Conservation (phyloP, 192 early-diverging fungal species). For the Coemansia biformis region DNA sequence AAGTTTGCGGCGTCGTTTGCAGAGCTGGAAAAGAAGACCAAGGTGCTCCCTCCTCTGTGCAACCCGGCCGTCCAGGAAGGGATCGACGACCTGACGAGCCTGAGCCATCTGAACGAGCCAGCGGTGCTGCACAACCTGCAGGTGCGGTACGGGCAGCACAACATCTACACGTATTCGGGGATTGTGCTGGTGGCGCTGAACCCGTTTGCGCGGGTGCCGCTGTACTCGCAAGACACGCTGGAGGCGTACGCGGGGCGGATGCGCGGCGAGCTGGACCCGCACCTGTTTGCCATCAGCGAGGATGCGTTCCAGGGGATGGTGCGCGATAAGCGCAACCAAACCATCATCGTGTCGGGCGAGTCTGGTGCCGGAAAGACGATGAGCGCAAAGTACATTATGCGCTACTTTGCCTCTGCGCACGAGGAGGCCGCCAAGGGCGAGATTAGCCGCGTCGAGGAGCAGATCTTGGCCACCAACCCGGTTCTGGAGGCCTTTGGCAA, state of each 20-base stretch:
- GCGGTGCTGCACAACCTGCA: constrained; percentile 90
- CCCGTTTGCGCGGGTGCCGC: constrained; percentile 78
- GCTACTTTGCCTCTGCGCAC: constrained; percentile 85
- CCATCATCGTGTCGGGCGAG: constrained; percentile 97
- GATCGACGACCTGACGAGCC: constrained; percentile 86
- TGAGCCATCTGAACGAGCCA: constrained; percentile 95
- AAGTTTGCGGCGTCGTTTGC: constrained; percentile 62
- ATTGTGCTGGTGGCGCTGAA: constrained; percentile 98
- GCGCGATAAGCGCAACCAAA: constrained; percentile 88
- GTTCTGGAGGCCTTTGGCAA: constrained; percentile 99
- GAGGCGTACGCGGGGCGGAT: constrained; percentile 89
- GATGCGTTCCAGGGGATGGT: constrained; percentile 97
- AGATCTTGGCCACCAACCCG: constrained; percentile 92
- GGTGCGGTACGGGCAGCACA: constrained; percentile 82
- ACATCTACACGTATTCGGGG: constrained; percentile 99
- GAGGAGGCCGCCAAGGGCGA: constrained; percentile 48
- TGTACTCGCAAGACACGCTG: constrained; percentile 91
- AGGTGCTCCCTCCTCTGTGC: constrained; percentile 80
- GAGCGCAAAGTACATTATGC: constrained; percentile 95
- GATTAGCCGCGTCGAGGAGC: constrained; percentile 60
- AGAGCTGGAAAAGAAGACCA: constrained; percentile 63
- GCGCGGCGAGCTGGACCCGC: constrained; percentile 92
- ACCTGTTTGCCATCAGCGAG: constrained; percentile 98
- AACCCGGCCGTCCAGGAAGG: constrained; percentile 89
- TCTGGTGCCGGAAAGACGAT: constrained; percentile 97